Evolutionary conservation across 352 stramenopile species (phyloP).

Genomic region (Pythium myriotylum): DNA sequence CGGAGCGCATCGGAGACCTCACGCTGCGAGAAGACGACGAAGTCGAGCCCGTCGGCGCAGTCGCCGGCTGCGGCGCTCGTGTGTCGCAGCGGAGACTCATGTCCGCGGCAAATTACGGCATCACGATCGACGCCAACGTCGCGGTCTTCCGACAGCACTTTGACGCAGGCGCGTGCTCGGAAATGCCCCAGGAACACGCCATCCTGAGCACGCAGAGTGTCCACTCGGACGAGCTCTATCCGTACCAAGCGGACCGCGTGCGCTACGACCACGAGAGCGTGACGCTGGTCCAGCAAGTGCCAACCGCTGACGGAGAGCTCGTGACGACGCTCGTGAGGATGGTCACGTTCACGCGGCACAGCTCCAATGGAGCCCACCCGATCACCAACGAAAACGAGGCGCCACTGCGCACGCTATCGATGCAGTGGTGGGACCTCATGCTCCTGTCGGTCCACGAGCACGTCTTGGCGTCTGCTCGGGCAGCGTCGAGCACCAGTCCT

Average conservation of each 20-base stretch:
- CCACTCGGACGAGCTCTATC: conserved; percentile 22
- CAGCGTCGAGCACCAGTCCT: too few species aligned
- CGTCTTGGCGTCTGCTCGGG: background rate
- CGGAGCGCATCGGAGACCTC: conserved; percentile 18
- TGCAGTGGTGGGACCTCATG: conserved; percentile 22
- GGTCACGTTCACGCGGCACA: conserved; percentile 6
- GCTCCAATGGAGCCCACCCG: background rate
- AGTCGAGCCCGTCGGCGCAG: background rate
- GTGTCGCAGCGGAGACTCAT: conserved; percentile 16
- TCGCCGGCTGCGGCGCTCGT: background rate
- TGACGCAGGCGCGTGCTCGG: background rate
- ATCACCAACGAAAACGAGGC: background rate
- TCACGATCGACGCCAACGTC: conserved; percentile 22
- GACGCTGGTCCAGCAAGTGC: conserved; percentile 6
- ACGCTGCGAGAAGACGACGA: conserved; percentile 26
- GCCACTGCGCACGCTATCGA: conserved; percentile 2
- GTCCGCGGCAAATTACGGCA: conserved; percentile 1
- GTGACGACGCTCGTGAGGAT: conserved; percentile 6
- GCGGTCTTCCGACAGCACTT: conserved; percentile 13
- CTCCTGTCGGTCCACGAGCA: conserved; percentile 10
- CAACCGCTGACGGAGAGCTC: background rate
- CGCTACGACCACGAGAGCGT: conserved; percentile 10
- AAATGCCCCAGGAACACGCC: conserved; percentile 10
- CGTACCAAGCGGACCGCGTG: conserved; percentile 16
- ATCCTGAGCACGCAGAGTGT: conserved; percentile 10